phyloP scores from a whole-genome alignment of 164 flowering plant species.

The Euptelea pleiosperma region DNA sequence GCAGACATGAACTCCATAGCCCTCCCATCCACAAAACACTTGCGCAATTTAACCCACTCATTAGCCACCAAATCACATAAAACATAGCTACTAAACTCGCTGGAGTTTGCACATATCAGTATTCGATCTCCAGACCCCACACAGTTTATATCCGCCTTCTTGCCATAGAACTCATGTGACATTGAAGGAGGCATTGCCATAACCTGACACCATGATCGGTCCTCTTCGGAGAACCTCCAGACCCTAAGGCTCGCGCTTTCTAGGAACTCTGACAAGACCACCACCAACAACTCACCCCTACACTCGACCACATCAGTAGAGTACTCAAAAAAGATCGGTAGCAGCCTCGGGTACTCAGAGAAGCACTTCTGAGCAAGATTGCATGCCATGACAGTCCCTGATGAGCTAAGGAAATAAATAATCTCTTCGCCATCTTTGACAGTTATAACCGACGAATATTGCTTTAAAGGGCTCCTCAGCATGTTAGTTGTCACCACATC shows the following conservation, averaged over 20 bases:
- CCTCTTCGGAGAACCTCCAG: slow-evolving; percentile 49
- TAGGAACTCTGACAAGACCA: slow-evolving; percentile 54
- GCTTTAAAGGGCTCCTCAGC: slow-evolving; percentile 71
- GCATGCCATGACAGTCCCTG: slow-evolving; percentile 54
- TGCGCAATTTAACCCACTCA: slow-evolving; percentile 58
- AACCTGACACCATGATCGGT: slow-evolving; percentile 45
- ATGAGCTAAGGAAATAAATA: slow-evolving; percentile 53
- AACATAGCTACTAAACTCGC: slow-evolving; percentile 32
- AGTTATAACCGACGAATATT: slow-evolving; percentile 51
- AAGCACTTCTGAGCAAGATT: slow-evolving; percentile 35
- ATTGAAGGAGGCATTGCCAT: slow-evolving; percentile 65
- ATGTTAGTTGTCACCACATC: slow-evolving; percentile 56
- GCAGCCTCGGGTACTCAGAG: slow-evolving; percentile 52
- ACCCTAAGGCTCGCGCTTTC: slow-evolving; percentile 64
- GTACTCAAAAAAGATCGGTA: slow-evolving; percentile 57
- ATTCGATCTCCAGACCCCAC: slow-evolving; percentile 44
- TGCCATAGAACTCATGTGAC: slow-evolving; percentile 60
- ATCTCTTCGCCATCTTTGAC: slow-evolving; percentile 38
- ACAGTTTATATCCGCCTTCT: slow-evolving; percentile 72
- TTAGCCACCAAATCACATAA: slow-evolving; percentile 42
- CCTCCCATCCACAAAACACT: slow-evolving; percentile 36
- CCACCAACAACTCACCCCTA: slow-evolving; percentile 48
- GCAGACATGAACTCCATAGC: slow-evolving; percentile 57
- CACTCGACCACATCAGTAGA: slow-evolving; percentile 67
- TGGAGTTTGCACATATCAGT: slow-evolving; percentile 50